phyloP scores from a whole-genome alignment of 306 rosid species.

The Chamaecrista fasciculata region DNA sequence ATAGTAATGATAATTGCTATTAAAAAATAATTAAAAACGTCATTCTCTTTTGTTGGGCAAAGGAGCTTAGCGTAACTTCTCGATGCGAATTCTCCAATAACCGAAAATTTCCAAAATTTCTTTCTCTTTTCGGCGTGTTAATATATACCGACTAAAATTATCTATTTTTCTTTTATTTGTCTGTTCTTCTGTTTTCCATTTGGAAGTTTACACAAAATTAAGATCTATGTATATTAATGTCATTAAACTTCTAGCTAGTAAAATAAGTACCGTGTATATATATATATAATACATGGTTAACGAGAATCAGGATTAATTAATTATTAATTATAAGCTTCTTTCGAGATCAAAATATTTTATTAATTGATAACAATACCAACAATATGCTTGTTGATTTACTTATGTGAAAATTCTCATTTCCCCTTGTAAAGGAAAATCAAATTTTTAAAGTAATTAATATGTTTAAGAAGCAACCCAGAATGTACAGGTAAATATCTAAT shows the following conservation, averaged over 20 bases:
- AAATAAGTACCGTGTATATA: too few relatives aligned
- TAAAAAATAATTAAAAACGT: too few relatives aligned
- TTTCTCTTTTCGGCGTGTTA: neutral
- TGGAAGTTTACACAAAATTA: neutral
- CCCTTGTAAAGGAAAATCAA: neutral
- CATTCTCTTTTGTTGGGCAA: too few relatives aligned
- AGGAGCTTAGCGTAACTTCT: neutral
- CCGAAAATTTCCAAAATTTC: neutral
- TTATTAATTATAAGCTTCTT: neutral
- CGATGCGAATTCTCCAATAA: neutral
- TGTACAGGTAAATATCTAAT: conserved; percentile 15
- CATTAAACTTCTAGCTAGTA: neutral
- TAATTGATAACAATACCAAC: neutral
- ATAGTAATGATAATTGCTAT: too few relatives aligned
- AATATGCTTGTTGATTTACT: too few relatives aligned
- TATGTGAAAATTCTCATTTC: neutral
- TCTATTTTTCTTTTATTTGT: neutral
- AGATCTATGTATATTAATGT: too few relatives aligned
- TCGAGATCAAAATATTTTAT: neutral
- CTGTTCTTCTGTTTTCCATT: neutral
- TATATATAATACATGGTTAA: neutral
- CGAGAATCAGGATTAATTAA: too few relatives aligned
- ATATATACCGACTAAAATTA: neutral
- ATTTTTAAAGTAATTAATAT: neutral
- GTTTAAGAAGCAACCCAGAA: conserved; percentile 24